Base-by-base conservation (phyloP, 306 rosid species). In the Dalbergia oliveri region DNA sequence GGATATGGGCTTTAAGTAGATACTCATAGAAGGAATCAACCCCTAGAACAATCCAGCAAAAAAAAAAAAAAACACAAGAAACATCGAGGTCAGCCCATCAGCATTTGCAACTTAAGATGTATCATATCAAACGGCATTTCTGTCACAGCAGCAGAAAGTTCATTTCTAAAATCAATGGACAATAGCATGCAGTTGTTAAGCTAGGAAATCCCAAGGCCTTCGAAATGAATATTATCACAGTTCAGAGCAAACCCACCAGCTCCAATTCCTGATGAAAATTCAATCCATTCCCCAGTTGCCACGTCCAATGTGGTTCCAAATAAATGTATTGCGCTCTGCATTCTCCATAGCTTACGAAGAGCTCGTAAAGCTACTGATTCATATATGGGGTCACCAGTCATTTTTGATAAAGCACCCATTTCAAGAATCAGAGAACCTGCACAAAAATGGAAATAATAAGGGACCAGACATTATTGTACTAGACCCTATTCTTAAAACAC, bases 11-110 rank as follows among this genome's bases (percentile, higher is more conserved):
- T 84, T 93, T 95, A 87, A 90, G 96, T 44, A 93, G 92, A 82
- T 95, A 93, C 83, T 93, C 99, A 66, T 95, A 95, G 86, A 95
- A 95, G 79, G 99, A 95, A 90, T 95, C 99, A 83, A 94, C 99
- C 85, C 99, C 99, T 95, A 69, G 37, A 86, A 77, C 67, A 90
- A 73, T 63, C 54, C 88, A 69, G 71, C 33, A 71, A 69, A 85
- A 81, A 26, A 64, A 74, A 84, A 72, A 56, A 71, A 62, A 85
- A 81, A 72, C 51, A 77, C 78, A 74, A 89, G 85, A 85, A 81
- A 85, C 76, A 83, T 82, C 82, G 69, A 62, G 62, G 43, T 51
- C 77, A 34, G 72, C 31, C 44, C 58, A 37, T 60, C 72, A 67
- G 60, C 74, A 73, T 37, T 81, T 57, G 47, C 56, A 47, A 76